These are phyloP conservation scores for Solanum bukasovii DNA, from an alignment of 257 asterid genomes.

Conservation along the genomic window DNA sequence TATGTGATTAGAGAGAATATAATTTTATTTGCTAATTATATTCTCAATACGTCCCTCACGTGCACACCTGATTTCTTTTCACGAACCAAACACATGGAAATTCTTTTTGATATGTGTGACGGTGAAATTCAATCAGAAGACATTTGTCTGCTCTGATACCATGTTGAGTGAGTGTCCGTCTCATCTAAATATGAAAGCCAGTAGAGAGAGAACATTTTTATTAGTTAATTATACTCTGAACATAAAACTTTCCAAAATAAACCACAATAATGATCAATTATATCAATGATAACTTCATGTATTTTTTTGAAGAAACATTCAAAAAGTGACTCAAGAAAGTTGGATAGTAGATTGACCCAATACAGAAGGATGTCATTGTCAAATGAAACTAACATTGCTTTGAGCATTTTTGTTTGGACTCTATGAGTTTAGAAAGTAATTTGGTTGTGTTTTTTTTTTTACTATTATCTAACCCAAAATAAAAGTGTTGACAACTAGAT, in stretches of 20 bases:
- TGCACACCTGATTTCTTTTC: no score
- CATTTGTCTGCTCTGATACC: no score
- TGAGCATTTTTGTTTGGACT: background rate
- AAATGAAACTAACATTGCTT: background rate
- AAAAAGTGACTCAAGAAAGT: background rate
- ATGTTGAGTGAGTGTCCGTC: no score
- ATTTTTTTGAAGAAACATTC: background rate
- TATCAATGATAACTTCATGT: background rate
- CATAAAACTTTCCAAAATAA: background rate
- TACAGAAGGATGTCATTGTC: background rate
- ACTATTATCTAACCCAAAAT: background rate
- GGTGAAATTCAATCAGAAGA: no score
- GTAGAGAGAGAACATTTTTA: no score
- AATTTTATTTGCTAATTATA: no score
- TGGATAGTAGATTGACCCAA: background rate
- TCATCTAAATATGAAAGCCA: no score
- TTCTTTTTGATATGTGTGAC: no score
- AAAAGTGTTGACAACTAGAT: background rate
- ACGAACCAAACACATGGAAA: no score
- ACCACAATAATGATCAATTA: background rate
- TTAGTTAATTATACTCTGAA: no score
- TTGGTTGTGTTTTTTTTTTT: background rate
- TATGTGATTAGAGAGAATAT: no score
- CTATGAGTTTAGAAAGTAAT: background rate
- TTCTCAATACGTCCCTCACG: no score